phyloP scores from a whole-genome alignment of 2,329 filamentous ascomycete species.

The Diplodia mutila region DNA sequence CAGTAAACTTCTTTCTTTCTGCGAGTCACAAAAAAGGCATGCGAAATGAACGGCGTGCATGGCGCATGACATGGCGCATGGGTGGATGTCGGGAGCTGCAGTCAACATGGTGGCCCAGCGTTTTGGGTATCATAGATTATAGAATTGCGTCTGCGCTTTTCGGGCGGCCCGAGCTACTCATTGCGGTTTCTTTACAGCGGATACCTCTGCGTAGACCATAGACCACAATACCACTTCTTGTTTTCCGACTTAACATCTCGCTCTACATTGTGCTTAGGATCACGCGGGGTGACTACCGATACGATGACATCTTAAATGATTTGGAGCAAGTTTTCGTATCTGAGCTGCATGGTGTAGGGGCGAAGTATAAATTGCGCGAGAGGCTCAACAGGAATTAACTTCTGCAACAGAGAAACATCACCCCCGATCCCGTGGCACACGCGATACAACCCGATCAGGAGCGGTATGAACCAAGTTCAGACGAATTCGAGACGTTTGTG shows the following conservation, averaged over 20 bases:
- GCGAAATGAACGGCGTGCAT: neutral
- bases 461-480: neutral
- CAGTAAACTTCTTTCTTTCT: slow-evolving; percentile 20
- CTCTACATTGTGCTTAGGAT: neutral
- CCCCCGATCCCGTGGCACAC: neutral
- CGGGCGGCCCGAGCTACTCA: slow-evolving; percentile 6
- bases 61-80: slow-evolving; percentile 19
- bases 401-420: neutral
- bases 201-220: slow-evolving; percentile 27
- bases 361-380: too few species aligned
- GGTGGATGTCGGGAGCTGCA: slow-evolving; percentile 1
- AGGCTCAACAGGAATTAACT: neutral
- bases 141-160: slow-evolving; percentile 2
- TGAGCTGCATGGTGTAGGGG: neutral
- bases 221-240: slow-evolving; percentile 25
- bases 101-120: neutral
- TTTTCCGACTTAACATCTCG: neutral
- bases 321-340: neutral
- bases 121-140: slow-evolving; percentile 7
- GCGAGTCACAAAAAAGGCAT: slow-evolving; percentile 1
- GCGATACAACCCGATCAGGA: neutral
- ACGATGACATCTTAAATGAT: too few species aligned
- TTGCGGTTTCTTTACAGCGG: slow-evolving; percentile 13
- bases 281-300: too few species aligned
- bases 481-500: neutral